Base-by-base conservation (phyloP, 2,329 filamentous ascomycete species). In the Nemania abortiva region DNA sequence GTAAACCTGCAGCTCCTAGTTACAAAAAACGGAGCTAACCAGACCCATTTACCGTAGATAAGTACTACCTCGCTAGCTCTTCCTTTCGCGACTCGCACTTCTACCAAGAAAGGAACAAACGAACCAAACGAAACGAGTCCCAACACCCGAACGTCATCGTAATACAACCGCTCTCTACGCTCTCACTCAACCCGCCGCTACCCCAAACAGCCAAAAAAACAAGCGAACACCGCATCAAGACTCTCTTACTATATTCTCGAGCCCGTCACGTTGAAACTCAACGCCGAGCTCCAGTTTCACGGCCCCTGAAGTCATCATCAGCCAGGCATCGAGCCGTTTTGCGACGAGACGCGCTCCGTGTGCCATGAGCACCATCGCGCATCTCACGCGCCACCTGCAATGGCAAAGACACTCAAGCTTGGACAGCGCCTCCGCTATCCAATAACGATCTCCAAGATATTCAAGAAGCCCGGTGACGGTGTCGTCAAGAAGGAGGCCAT, bases 381-480 rank as follows among this genome's bases (percentile, higher is more conserved):
- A 57, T 65, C 61, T 10, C 61, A 61, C 66, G 57, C 52, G 72
- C 68, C 70, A 68, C 66, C 61, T 54, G 62, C 64, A 58, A 78
- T 85, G 83, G 81, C 81, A 63, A 85, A 85, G 74, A 79, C 78
- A 69, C 79, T 90, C 66, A 83, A 81, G 64, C 78, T 90, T 66
- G 88, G 88, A 77, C 81, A 85, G 75, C 85, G 88, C 81, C 89
- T 98, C 74, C 92, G 92, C 81, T 99, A 98, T 82, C 96, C 96
- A 76, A 95, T 98, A 82, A 97, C 92, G 74, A 91, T 99, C 81
- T 94, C 91, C 76, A 92, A 93, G 81, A 87, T 98, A 70, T 88
- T 95, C 74, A 94, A 94, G 81, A 84, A 86, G 73, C 88, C 89
- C 22, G 92, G 92, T 80, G 93, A 97, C 75, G 79, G 87, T 70